phyloP scores from a whole-genome alignment of 2,329 filamentous ascomycete genomes.

The Sphaerostilbella broomeana region DNA sequence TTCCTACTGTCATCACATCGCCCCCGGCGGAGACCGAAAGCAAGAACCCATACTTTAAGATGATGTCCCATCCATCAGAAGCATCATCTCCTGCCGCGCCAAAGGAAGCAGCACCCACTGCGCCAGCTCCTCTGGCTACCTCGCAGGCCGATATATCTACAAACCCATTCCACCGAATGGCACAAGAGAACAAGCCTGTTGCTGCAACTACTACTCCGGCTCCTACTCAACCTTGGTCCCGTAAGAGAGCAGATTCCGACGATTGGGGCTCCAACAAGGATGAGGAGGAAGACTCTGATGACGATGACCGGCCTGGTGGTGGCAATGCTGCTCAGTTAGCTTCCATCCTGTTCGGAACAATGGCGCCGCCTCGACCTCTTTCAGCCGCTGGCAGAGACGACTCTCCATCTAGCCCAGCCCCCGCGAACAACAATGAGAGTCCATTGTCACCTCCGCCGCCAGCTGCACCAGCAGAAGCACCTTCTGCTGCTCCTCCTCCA shows the following conservation, averaged over 20 bases:
- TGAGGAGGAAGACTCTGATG: constrained; percentile 60
- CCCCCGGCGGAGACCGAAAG: constrained; percentile 65
- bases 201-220: constrained; percentile 33
- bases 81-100: constrained; percentile 40
- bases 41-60: constrained; percentile 92
- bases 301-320: constrained; percentile 72
- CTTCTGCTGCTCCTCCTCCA: constrained; percentile 24
- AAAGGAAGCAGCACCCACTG: constrained; percentile 34
- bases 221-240: constrained; percentile 46
- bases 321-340: constrained; percentile 86
- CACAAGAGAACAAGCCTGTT: constrained; percentile 54
- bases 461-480: constrained; percentile 26
- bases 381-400: constrained; percentile 72
- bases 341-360: constrained; percentile 91
- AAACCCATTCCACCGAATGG: constrained; percentile 90
- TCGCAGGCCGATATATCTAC: constrained; percentile 60
- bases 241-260: constrained; percentile 56
- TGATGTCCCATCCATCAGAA: constrained; percentile 65
- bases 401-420: constrained; percentile 32
- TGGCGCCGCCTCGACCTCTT: constrained; percentile 85
- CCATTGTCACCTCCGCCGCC: constrained; percentile 34
- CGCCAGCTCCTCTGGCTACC: constrained; percentile 23
- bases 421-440: constrained; percentile 34
- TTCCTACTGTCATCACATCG: constrained; percentile 45
- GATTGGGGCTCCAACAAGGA: constrained; percentile 74